Base-by-base conservation (phyloP, 805 yeast genomes). In the Nakazawaea wickerhamii region DNA sequence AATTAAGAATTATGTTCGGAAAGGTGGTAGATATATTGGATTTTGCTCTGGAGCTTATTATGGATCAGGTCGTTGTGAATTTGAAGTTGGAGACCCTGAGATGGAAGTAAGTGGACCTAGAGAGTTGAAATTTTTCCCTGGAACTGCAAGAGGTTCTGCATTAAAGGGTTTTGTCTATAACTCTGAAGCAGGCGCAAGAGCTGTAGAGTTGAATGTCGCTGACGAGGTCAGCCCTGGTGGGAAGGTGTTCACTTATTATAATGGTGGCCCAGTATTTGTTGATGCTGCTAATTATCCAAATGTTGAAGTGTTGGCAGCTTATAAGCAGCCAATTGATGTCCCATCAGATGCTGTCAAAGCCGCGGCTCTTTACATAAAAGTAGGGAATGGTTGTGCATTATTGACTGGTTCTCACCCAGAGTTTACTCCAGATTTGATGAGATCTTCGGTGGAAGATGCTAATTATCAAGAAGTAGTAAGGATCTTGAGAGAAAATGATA, bases 11-110 rank as follows among this genome's bases (percentile, higher is more conserved):
- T 88, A 71, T 50, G 88, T 88, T 1, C 67, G 78, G 23, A 67
- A 69, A 42, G 99, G 98, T 23, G 99, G 99, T 2, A 66, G 69
- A 38, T 88, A 67, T 54, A 60, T 91, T 17, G 99, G 99, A 0
- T 77, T 93, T 49, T 93, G 99, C 63, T 93, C 99, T 8, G 99
- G 99, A 33, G 98, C 85, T 0, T 93, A 93, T 62, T 93, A 77
- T 55, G 91, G 81, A 1, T 73, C 90, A 10, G 61, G 73, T 0
- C 61, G 81, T 31, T 81, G 85, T 50, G 97, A 91, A 55, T 93
- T 93, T 58, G 96, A 87, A 52, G 81, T 75, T 23, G 95, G 93
- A 2, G 66, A 77, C 51, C 73, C 77, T 0, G 46, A 45, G 1
- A 66, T 87, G 73, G 96, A 87, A 55, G 96, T 93, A 3, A 70